Evolutionary conservation across 2,329 filamentous ascomycete genomes (phyloP), one percentile per base, ranked within the genome.

Genomic region (Gaeumannomyces tritici): DNA sequence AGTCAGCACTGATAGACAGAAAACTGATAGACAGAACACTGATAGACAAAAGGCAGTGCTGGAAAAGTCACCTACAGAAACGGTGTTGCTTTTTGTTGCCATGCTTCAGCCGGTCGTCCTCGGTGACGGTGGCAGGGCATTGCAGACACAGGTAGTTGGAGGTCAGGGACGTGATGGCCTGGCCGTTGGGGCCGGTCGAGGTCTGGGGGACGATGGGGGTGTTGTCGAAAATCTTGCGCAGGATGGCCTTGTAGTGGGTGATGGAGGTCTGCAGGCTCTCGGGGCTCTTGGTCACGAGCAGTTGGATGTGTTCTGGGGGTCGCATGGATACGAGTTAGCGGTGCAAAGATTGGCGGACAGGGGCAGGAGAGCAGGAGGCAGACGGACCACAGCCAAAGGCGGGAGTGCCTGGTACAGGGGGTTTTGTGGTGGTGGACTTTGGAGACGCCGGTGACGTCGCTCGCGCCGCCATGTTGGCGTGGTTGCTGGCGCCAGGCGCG

Each of bases 71-170:
- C 79, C 62, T 79, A 92, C 89, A 91, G 69, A 93, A 91, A 61
- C 85, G 81, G 73, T 93, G 90, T 60, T 79, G 79, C 71, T 89
- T 91, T 62, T 86, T 84, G 21, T 80, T 81, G 15, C 87, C 86
- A 73, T 93, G 90, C 69, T 83, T 83, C 60, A 82, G 74, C 61
- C 87, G 80, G 65, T 89, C 86, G 61, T 88, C 83, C 65, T 86
- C 83, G 15, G 83, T 83, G 64, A 89, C 82, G 27, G 89, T 89
- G 60, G 79, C 82, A 13, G 88, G 85, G 69, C 90, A 93, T 73
- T 91, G 88, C 59, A 91, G 74, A 69, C 88, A 91, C 29, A 91
- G 80, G 70, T 87, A 90, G 69, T 88, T 89, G 58, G 86, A 82
- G 18, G 86, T 88, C 63, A 89, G 73, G 7, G 83, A 84, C 12